Conservation (phyloP, 768 basidiomycete genomes). For the Boletellus sp. region DNA sequence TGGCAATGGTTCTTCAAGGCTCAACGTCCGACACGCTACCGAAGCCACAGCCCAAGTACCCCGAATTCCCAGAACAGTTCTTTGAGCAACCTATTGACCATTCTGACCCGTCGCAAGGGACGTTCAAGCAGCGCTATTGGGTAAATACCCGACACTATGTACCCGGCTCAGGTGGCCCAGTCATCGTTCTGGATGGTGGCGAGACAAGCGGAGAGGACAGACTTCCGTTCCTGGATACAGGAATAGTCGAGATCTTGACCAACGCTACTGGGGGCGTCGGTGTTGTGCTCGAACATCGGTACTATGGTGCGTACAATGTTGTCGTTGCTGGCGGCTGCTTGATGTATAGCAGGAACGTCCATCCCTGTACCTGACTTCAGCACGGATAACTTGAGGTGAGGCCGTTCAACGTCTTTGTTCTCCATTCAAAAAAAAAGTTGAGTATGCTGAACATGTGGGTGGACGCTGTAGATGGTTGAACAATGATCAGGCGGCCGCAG, state of each 20-base stretch:
- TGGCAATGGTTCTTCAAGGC: slow-evolving; percentile 25
- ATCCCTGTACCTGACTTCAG: slow-evolving; percentile 73
- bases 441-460: slow-evolving; percentile 5
- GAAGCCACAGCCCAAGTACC: slow-evolving; percentile 5
- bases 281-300: slow-evolving; percentile 90
- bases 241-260: slow-evolving; percentile 83
- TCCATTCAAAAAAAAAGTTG: neutral
- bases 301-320: slow-evolving; percentile 57
- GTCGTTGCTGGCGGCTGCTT: neutral
- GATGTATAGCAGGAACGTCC: slow-evolving; percentile 53
- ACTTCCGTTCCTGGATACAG: slow-evolving; percentile 54
- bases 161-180: slow-evolving; percentile 67
- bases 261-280: slow-evolving; percentile 84
- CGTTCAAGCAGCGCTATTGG: slow-evolving; percentile 92
- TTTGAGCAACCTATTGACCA: slow-evolving; percentile 89
- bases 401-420: neutral
- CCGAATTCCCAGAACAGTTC: slow-evolving; percentile 56
- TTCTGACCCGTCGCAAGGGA: slow-evolving; percentile 53
- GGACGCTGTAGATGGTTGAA: slow-evolving; percentile 65
- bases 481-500: slow-evolving; percentile 85
- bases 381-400: slow-evolving; percentile 75
- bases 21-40: slow-evolving; percentile 10
- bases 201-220: slow-evolving; percentile 82
- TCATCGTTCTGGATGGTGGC: slow-evolving; percentile 89
- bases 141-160: slow-evolving; percentile 79